These are phyloP conservation scores for Daphne laureola DNA, from an alignment of 441 rosid genomes.

Conservation along the genomic window DNA sequence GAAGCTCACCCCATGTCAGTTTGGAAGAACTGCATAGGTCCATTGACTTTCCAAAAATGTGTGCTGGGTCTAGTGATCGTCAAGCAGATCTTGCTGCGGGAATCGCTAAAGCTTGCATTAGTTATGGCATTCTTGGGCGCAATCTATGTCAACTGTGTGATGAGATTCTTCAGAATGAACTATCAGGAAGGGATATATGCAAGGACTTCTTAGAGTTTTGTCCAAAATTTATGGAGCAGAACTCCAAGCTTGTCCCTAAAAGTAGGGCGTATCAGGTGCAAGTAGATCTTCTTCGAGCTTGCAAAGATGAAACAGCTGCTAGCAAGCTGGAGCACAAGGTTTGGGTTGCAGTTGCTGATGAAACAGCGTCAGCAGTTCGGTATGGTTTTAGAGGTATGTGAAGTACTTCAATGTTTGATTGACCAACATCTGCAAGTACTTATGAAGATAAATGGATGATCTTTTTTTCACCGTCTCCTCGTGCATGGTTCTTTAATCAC, in stretches of 20 bases:
- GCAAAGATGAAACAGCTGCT: slow-evolving; percentile 56
- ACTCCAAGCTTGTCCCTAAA: slow-evolving; percentile 75
- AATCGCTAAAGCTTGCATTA: slow-evolving; percentile 83
- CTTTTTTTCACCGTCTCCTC: not conserved
- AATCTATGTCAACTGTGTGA: slow-evolving; percentile 72
- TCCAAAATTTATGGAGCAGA: slow-evolving; percentile 67
- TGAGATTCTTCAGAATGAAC: slow-evolving; percentile 72
- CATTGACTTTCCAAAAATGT: slow-evolving; percentile 80
- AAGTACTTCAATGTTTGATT: too few species aligned
- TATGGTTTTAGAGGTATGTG: slow-evolving; percentile 74
- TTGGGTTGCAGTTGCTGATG: slow-evolving; percentile 94
- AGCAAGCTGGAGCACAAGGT: slow-evolving; percentile 56
- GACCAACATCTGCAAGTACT: too few species aligned
- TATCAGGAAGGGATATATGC: slow-evolving; percentile 54
- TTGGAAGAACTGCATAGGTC: slow-evolving; percentile 93
- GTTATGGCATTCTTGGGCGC: slow-evolving; percentile 82
- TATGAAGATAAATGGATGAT: too few species aligned
- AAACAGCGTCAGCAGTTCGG: slow-evolving; percentile 92
- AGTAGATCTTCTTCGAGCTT: slow-evolving; percentile 83
- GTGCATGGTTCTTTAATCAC: not conserved
- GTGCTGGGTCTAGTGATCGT: slow-evolving; percentile 72
- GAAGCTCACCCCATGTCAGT: slow-evolving; percentile 68
- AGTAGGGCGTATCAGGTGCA: slow-evolving; percentile 89
- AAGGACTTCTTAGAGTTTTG: slow-evolving; percentile 61
- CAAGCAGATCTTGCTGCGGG: slow-evolving; percentile 94